Evolutionary conservation across 164 flowering plant genomes (phyloP).

Genomic region (Amborella trichopoda): DNA sequence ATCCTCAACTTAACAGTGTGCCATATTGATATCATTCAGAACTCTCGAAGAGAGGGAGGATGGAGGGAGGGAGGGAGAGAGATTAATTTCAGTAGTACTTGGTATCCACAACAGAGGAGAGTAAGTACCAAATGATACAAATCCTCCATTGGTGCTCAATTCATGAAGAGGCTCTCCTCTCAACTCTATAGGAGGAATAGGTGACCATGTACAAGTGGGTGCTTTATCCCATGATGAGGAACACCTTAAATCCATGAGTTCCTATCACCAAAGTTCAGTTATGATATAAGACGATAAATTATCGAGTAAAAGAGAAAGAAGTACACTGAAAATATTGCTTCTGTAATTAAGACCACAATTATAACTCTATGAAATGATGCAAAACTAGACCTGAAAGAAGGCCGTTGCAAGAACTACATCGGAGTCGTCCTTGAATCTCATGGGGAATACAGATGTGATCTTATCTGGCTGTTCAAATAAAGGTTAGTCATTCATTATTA

Average conservation of each 20-base stretch:
- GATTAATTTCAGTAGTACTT: no score
- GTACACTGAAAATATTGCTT: no score
- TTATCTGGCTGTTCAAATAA: slow-evolving; percentile 40
- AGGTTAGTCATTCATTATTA: no score
- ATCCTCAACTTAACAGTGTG: no score
- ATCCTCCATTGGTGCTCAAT: slow-evolving; percentile 79
- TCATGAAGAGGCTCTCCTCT: slow-evolving; percentile 72
- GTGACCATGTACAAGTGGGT: slow-evolving; percentile 81
- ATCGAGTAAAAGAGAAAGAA: no score
- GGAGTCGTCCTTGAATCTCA: slow-evolving; percentile 65
- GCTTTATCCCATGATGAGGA: slow-evolving; percentile 41
- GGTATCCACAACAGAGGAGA: no score
- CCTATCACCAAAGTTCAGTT: slow-evolving; percentile 22
- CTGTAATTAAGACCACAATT: no score
- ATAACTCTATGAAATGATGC: no score
- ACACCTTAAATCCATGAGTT: slow-evolving; percentile 60
- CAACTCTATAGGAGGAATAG: slow-evolving; percentile 81
- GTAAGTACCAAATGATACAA: slow-evolving; percentile 66
- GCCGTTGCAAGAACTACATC: slow-evolving; percentile 72
- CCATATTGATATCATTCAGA: no score
- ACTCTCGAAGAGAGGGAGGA: no score
- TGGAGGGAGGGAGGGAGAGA: no score
- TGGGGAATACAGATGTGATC: slow-evolving; percentile 58
- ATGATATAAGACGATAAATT: not conserved
- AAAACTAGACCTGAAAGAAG: slow-evolving; percentile 84